Evolutionary conservation across 371 early-diverging fungal genomes (phyloP).

Genomic region (Mucor irregularis): DNA sequence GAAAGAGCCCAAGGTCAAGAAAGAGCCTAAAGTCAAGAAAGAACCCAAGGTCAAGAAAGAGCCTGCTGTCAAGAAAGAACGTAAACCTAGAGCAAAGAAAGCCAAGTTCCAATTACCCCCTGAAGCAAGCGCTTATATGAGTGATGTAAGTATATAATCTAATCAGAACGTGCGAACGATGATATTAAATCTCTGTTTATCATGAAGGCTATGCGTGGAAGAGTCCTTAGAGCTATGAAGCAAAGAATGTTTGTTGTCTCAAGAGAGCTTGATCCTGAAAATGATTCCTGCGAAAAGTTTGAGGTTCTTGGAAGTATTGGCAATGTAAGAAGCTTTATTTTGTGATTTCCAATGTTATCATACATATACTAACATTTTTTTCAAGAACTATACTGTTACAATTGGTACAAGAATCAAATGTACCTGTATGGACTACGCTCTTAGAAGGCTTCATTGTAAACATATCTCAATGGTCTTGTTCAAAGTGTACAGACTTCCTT

Average conservation of each 20-base stretch:
- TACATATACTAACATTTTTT: background rate
- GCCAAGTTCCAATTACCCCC: conserved; percentile 8
- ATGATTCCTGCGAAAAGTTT: conserved; percentile 14
- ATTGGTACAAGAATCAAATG: conserved; percentile 22
- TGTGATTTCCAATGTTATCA: background rate
- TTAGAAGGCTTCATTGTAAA: conserved; percentile 28
- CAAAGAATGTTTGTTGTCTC: conserved; percentile 36
- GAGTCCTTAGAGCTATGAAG: conserved; percentile 24
- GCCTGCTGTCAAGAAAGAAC: background rate
- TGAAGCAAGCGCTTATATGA: conserved; percentile 2
- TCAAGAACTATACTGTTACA: conserved; percentile 29
- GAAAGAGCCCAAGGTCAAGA: conserved; percentile 1
- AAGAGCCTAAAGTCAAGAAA: conserved; percentile 3
- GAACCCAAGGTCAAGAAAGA: conserved; percentile 7
- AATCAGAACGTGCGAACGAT: background rate
- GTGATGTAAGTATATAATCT: background rate
- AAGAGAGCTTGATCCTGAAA: background rate
- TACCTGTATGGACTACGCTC: conserved; percentile 23
- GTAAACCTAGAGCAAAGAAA: background rate
- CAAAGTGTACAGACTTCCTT: conserved; percentile 30
- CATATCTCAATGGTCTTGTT: conserved; percentile 36
- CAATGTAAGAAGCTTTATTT: conserved; percentile 24
- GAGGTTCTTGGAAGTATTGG: conserved; percentile 41
- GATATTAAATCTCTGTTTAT: background rate
- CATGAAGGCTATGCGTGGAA: conserved; percentile 19